Conservation (phyloP, 2,329 filamentous ascomycete genomes). For the Fusarium austroafricanum region DNA sequence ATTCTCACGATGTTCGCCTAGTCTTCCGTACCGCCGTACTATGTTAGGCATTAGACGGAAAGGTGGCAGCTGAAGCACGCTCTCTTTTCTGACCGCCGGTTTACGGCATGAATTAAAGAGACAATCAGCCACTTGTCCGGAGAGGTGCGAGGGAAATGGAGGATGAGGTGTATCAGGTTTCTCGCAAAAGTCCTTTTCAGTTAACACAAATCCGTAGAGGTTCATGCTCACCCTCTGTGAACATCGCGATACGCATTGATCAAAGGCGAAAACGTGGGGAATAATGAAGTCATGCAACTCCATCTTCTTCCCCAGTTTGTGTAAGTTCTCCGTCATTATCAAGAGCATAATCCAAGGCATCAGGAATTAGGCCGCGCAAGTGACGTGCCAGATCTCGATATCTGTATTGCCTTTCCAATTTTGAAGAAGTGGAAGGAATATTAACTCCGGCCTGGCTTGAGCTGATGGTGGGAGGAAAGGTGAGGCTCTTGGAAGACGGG, state of each 20-base stretch:
- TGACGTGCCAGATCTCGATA: constrained; percentile 43
- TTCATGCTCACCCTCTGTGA: not conserved
- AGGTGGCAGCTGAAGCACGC: constrained; percentile 19
- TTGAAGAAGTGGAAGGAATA: constrained; percentile 26
- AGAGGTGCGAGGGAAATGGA: constrained; percentile 4
- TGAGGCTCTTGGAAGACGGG: constrained; percentile 39
- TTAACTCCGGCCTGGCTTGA: constrained; percentile 21
- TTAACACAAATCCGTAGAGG: constrained; percentile 19
- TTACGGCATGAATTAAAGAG: not conserved
- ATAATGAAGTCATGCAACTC: constrained; percentile 42
- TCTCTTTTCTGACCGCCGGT: constrained; percentile 31
- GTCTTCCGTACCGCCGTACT: constrained; percentile 1
- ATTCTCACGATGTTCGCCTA: constrained; percentile 22
- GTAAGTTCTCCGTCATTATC: constrained; percentile 13
- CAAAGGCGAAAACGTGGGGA: constrained; percentile 35
- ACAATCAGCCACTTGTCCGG: constrained; percentile 1
- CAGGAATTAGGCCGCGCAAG: constrained; percentile 6
- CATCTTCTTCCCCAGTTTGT: constrained; percentile 37
- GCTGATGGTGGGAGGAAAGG: constrained; percentile 28
- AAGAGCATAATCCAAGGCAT: constrained; percentile 22
- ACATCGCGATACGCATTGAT: not conserved
- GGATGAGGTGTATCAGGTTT: constrained; percentile 16
- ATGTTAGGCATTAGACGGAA: constrained; percentile 7
- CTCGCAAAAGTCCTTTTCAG: constrained; percentile 9
- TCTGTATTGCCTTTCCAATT: constrained; percentile 21